Base-by-base conservation (phyloP, 2,329 filamentous ascomycete species). In the Cladosporium sp. region DNA sequence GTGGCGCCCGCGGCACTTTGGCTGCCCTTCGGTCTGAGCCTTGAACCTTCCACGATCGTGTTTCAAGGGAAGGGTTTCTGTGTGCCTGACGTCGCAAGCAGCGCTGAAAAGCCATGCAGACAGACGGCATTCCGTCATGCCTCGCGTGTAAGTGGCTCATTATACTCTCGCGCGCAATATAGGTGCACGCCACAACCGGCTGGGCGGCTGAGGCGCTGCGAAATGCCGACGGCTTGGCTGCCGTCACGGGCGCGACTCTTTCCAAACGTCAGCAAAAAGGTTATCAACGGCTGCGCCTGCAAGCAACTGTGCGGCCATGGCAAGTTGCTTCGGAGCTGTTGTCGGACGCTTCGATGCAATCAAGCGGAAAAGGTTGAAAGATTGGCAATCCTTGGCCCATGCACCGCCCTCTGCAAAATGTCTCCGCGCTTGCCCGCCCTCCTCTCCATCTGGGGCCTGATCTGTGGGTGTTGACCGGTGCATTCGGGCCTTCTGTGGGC, bases 401-500 rank as follows among this genome's bases (percentile, higher is more conserved):
- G 37, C 57, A 49, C 57, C 26, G 33, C 55, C 18, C 55, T 26
- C 50, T 56, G 50, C 61, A 46, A 46, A 46, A 46, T n/a, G 21
- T 31, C 50, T 46, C 50, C 61, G 61, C 61, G n/a, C n/a, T 46
- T 16, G 31, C 61, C 50, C 61, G 61, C 60, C 16, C 44, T 26
- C 31, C 29, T 28, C 61, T 63, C 61, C 61, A 56, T 44, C 23
- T 63, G 61, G 61, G 40, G 55, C 50, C 12, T 26, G 26, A 29
- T 8, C 5, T 31, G 50, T 55, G 50, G 50, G 28, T 28, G 50
- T 28, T 29, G 61, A 11, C 26, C 18, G 11, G 33, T 56, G 23
- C 14, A 63, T 63, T 63, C 61, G 61, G 61, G 40, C 61, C 61
- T 63, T 63, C 61, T 63, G 61, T 63, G 61, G 61, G 28, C 35